Evolutionary conservation across 139 green algal species (phyloP).

Genomic region (Auxenochlorella pyrenoidosa): DNA sequence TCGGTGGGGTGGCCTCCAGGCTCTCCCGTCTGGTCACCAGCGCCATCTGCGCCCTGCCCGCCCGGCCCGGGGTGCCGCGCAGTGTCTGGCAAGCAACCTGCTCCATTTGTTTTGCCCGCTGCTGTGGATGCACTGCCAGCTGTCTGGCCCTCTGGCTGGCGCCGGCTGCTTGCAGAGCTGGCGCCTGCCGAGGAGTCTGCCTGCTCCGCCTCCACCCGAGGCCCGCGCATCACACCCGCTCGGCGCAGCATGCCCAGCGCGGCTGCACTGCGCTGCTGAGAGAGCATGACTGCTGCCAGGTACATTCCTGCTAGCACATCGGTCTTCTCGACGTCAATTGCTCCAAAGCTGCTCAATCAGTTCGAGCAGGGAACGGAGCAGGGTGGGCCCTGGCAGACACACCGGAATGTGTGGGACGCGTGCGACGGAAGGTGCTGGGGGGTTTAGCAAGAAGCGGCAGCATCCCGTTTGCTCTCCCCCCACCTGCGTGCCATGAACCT

Average conservation of each 20-base stretch:
- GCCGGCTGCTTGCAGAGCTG: too few species aligned
- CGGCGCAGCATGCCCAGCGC: not conserved
- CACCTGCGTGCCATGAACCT: not conserved
- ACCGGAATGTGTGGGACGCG: too few species aligned
- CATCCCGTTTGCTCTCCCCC: too few species aligned
- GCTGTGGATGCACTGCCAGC: not conserved
- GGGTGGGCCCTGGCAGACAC: too few species aligned
- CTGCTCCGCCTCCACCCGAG: not conserved
- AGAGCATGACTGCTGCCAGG: not conserved
- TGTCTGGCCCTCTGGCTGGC: not conserved
- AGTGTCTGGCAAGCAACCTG: too few species aligned
- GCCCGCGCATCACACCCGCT: not conserved
- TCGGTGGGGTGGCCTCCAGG: too few species aligned
- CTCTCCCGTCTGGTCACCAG: too few species aligned
- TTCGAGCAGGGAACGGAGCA: too few species aligned
- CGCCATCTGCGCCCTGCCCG: not conserved
- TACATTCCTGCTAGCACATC: not conserved
- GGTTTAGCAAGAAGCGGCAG: too few species aligned
- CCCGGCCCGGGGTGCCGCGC: not conserved
- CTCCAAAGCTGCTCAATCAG: too few species aligned
- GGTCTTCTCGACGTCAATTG: not conserved
- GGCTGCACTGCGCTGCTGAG: not conserved
- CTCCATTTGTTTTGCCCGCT: not conserved
- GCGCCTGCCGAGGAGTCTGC: too few species aligned
- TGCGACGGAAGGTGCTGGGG: too few species aligned